Evolutionary conservation across 2,329 filamentous ascomycete genomes (phyloP).

Genomic region (Paecilomyces formosus): DNA sequence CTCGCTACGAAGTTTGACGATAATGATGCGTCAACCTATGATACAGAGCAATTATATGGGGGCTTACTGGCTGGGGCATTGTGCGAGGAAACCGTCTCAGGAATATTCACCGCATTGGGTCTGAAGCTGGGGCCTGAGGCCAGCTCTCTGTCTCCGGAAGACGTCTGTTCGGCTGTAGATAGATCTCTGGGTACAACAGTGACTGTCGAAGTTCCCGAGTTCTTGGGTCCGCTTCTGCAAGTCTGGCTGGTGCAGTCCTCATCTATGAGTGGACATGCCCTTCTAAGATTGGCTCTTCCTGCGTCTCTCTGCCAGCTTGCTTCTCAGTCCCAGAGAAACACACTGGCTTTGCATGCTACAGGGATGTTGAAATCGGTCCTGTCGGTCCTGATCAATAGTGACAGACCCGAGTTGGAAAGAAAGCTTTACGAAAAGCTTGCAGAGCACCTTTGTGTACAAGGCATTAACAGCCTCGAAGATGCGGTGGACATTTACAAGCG

Average conservation of each 20-base stretch:
- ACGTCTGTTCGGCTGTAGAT: slow-evolving; percentile 23
- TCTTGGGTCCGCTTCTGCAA: slow-evolving; percentile 30
- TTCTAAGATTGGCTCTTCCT: slow-evolving; percentile 51
- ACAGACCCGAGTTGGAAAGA: slow-evolving; percentile 50
- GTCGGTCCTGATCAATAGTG: slow-evolving; percentile 52
- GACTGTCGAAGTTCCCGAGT: slow-evolving; percentile 34
- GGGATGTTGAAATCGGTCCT: slow-evolving; percentile 63
- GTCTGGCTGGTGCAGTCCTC: slow-evolving; percentile 54
- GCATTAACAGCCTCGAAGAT: slow-evolving; percentile 74
- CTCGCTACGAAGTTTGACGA: slow-evolving; percentile 51
- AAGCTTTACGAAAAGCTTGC: slow-evolving; percentile 60
- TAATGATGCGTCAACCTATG: slow-evolving; percentile 25
- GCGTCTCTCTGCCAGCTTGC: slow-evolving; percentile 54
- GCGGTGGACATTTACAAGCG: slow-evolving; percentile 66
- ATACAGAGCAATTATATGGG: slow-evolving; percentile 74
- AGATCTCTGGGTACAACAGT: slow-evolving; percentile 33
- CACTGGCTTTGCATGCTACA: slow-evolving; percentile 63
- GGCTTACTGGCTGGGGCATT: slow-evolving; percentile 73
- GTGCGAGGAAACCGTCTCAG: slow-evolving; percentile 66
- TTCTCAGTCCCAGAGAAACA: slow-evolving; percentile 59
- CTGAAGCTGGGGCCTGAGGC: slow-evolving; percentile 16
- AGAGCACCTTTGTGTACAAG: slow-evolving; percentile 61
- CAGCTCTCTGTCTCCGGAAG: slow-evolving; percentile 9
- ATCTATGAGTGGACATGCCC: slow-evolving; percentile 38
- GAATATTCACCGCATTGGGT: slow-evolving; percentile 50